Evolutionary conservation across 2,329 filamentous ascomycete genomes (phyloP), one percentile per base, ranked within the genome.

Genomic region (Cercospora brassicicola): DNA sequence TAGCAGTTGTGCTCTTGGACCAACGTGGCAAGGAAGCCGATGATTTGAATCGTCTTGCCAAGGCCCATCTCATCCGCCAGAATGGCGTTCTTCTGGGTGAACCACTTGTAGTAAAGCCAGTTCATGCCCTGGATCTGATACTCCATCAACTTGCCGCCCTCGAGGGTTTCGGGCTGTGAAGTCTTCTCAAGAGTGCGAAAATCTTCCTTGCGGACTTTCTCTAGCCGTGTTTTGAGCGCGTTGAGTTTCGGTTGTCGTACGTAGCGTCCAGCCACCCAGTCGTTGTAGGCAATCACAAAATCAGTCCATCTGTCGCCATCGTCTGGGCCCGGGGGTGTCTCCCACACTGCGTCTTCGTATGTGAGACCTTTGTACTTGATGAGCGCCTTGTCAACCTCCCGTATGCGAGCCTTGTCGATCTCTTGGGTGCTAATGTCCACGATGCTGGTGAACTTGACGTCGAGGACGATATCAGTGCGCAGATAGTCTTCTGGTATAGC

Each of bases 51-150:
- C 0, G 95, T 99, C 82, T 99, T 99, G 33, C 95, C 95, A 1
- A 99, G 87, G 48, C 95, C 95, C 95, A 99, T 99, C 77, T 99
- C 95, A 76, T 99, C 95, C 0, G 95, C 95, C 6, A 98, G 86
- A 67, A 98, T 94, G 30, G 93, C 91, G 75, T 95, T 98, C 76
- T 91, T 89, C 73, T 89, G 85, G 61, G 87, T 84, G 74, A 93
- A 91, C 84, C 92, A 98, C 76, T 95, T 95, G 78, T 91, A 94
- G 67, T 97, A 90, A 2, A 99, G 86, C 94, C 95, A 99, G 75
- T 98, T 97, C 62, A 97, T 83, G 20, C 95, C 95, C 67, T 97
- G 92, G 55, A 96, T 82, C 78, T 99, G 95, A 75, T 99, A 98
- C 36, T 89, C 87, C 94, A 98, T 98, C 67, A 98, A 83, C 71